Evolutionary conservation across 2,329 filamentous ascomycete species (phyloP), one percentile per base, ranked within the genome.

Genomic region (Aspergillus piperis): DNA sequence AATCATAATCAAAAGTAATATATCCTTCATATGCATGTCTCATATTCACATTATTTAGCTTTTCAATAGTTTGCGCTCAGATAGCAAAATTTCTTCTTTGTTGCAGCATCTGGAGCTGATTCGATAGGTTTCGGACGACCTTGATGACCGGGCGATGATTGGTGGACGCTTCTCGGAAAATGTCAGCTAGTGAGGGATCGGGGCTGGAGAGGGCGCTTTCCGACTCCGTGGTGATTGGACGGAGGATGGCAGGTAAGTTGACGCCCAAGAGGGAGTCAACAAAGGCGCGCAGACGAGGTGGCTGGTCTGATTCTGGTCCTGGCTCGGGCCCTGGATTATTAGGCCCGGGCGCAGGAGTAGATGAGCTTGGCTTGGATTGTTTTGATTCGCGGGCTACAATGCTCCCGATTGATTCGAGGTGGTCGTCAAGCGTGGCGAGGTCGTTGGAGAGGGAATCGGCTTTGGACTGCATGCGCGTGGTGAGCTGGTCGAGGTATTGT

Each of bases 391-490:
- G 68, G 19, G 60, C 55, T 8, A 73, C 63, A 19, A 75, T 73
- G n/a, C 60, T 60, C 27, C 69, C 68, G 11, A 76, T 68, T 1
- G 74, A 74, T 41, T 75, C 71, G 7, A 76, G 67, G 36, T 76
- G 73, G 58, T 75, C 73, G 41, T 75, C 72, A 3, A 76, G 61
- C 0, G 68, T 72, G 41, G 63, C 68, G 44, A 76, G 70, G n/a
- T 71, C 69, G 8, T 54, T 60, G 11, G 57, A 59, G 6, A 76
- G 63, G 7, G 71, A 69, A 27, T 75, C 72, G 1, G 71, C 69
- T 30, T 75, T 75, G 42, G 66, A 65, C n/a, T 67, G 69, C 62
- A 76, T 73, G 44, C 71, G 71, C 2, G 68, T 49, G 11, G 70
- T 70, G 27, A 75, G 60, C 36, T 73, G 70, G 42, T 74, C 71